Conservation (phyloP, 768 basidiomycete species). For the Boletus patriciae region DNA sequence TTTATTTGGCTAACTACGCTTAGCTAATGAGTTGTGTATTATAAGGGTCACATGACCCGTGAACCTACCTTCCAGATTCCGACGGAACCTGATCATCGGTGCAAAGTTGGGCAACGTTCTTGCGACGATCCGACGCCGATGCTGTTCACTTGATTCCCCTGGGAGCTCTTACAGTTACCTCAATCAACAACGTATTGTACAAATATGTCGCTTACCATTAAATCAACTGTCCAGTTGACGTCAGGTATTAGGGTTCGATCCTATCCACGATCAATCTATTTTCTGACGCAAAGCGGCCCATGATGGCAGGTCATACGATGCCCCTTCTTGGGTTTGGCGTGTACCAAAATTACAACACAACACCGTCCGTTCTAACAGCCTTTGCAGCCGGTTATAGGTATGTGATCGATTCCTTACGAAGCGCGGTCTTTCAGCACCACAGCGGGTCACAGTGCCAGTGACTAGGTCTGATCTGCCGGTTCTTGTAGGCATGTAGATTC, state of each 20-base stretch:
- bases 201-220: slow-evolving; percentile 31
- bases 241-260: slow-evolving; percentile 33
- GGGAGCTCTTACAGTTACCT: slow-evolving; percentile 10
- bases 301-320: slow-evolving; percentile 50
- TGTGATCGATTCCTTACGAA: slow-evolving; percentile 1
- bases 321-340: slow-evolving; percentile 72
- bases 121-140: slow-evolving; percentile 4
- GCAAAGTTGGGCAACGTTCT: not conserved
- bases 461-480: not conserved
- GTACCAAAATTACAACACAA: slow-evolving; percentile 62
- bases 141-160: slow-evolving; percentile 5
- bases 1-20: too few species aligned
- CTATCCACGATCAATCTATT: not conserved
- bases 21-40: too few species aligned
- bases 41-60: not conserved
- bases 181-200: slow-evolving; percentile 8
- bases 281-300: slow-evolving; percentile 1
- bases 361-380: slow-evolving; percentile 57
- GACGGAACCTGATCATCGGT: not conserved
- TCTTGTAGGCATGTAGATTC: slow-evolving; percentile 65
- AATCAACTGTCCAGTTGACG: slow-evolving; percentile 34
- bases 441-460: not conserved
- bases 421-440: not conserved
- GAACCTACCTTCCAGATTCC: not conserved
- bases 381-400: slow-evolving; percentile 67